Evolutionary conservation across 2,329 filamentous ascomycete genomes (phyloP).

Genomic region (Calcarisporium arbuscula): DNA sequence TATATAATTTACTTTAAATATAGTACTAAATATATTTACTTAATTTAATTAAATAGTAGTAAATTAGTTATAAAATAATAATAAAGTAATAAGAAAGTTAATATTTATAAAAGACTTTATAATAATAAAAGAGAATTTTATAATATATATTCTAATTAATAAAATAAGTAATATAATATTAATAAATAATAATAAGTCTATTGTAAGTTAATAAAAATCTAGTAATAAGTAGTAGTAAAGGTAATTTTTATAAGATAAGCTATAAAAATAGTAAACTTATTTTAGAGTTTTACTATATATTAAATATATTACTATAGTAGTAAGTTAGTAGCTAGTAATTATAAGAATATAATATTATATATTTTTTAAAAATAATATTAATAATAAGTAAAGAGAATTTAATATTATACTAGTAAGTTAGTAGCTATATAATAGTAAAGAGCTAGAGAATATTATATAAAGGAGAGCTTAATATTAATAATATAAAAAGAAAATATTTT

Average conservation of each 20-base stretch:
- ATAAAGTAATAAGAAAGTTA: not conserved
- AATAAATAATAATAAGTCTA: not conserved
- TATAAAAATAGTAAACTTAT: not conserved
- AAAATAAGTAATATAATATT: not conserved
- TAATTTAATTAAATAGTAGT: not conserved
- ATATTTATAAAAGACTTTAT: not conserved
- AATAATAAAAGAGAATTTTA: not conserved
- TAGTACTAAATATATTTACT: not conserved
- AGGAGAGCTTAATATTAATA: not conserved
- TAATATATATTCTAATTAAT: not conserved
- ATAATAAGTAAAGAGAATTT: not conserved
- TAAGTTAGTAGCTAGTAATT: too few relatives aligned
- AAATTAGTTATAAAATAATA: not conserved
- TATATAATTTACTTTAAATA: not conserved
- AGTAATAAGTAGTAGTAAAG: not conserved
- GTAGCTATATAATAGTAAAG: not conserved
- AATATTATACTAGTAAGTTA: too few relatives aligned
- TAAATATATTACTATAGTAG: too few relatives aligned
- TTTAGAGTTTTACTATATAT: too few relatives aligned
- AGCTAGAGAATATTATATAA: not conserved
- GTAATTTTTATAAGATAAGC: not conserved
- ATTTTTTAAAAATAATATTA: not conserved
- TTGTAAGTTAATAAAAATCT: too few relatives aligned
- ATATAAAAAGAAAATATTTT: not conserved
- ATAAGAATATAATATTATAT: not conserved